Base-by-base conservation (phyloP, 495 filamentous ascomycete species). In the Hypoxylon lienhwacheense region DNA sequence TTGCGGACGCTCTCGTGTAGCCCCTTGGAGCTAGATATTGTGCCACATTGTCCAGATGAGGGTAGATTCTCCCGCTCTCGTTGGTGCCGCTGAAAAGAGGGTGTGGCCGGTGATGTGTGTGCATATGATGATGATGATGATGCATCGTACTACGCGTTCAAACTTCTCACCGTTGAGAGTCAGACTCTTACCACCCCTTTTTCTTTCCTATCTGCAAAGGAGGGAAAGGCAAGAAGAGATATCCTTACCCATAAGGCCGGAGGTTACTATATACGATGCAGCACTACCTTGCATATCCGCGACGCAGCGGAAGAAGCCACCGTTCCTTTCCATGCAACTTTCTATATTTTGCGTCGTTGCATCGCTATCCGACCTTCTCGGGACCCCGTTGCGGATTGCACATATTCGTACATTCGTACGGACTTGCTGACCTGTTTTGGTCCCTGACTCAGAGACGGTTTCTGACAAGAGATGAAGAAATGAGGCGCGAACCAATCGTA, bases 231-330 rank as follows among this genome's bases (percentile, higher is more conserved):
- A n/a, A n/a, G n/a, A n/a, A n/a, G n/a, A 50, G 33, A 44, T 62
- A 65, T 67, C 64, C 61, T 57, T 67, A 67, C 64, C 61, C 57
- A 67, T 59, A 59, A 62, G 62, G 57, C 61, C 54, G 48, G 53
- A 43, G 39, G 59, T 53, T 39, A 44, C 44, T 50, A 45, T 55
- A 57, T 48, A 54, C 52, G 37, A 55, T 58, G 53, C 46, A 54
- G 45, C 61, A 59, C 43, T 37, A 55, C 61, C 61, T 55, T 59
- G 51, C 61, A 64, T 62, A 59, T 62, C 64, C 61, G 51, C 53
- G 52, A 54, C 59, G 58, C 48, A 47, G 53, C 39, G 36, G 45
- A 53, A 33, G 45, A 53, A 65, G 55, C 51, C 35, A 43, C n/a
- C 53, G 20, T 40, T 48, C 50, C 54, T 59, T 61, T 59, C 50